Evolutionary conservation across 2,329 filamentous ascomycete genomes (phyloP).

Genomic region (Acarospora socialis): DNA sequence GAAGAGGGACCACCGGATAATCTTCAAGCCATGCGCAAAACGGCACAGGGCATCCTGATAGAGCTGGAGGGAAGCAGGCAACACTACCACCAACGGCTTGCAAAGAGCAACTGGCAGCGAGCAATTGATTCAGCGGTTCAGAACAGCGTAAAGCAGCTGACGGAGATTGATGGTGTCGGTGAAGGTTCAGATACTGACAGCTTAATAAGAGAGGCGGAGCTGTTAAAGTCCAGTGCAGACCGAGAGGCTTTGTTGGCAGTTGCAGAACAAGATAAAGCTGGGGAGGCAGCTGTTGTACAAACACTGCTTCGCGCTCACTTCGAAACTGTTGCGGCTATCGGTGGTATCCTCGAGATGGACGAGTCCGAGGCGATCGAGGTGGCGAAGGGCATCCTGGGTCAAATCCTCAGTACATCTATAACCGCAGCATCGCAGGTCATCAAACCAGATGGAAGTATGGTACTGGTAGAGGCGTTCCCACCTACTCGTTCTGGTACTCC

Average conservation of each 20-base stretch:
- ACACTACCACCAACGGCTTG: constrained; percentile 73
- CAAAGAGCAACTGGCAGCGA: constrained; percentile 74
- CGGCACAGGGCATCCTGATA: constrained; percentile 71
- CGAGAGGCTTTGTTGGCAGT: constrained; percentile 65
- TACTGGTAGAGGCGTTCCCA: constrained; percentile 45
- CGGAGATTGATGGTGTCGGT: constrained; percentile 48
- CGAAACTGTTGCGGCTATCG: constrained; percentile 72
- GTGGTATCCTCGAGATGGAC: constrained; percentile 66
- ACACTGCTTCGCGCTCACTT: constrained; percentile 80
- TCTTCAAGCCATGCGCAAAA: constrained; percentile 65
- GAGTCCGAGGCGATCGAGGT: constrained; percentile 70
- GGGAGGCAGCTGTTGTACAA: constrained; percentile 66
- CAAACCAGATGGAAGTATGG: constrained; percentile 65
- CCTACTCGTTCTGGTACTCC: constrained; percentile 62
- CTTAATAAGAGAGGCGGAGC: constrained; percentile 67
- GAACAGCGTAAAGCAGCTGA: constrained; percentile 67
- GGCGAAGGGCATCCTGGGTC: constrained; percentile 62
- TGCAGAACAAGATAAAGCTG: constrained; percentile 68
- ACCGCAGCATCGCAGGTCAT: constrained; percentile 68
- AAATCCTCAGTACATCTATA: constrained; percentile 63
- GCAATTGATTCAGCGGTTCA: constrained; percentile 76
- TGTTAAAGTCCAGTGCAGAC: constrained; percentile 70
- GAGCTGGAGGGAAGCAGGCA: constrained; percentile 85
- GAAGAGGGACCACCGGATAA: constrained; percentile 52
- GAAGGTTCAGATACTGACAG: constrained; percentile 56